phyloP scores from a whole-genome alignment of 78 protist genomes.

The Dictyostelium citrinum region DNA sequence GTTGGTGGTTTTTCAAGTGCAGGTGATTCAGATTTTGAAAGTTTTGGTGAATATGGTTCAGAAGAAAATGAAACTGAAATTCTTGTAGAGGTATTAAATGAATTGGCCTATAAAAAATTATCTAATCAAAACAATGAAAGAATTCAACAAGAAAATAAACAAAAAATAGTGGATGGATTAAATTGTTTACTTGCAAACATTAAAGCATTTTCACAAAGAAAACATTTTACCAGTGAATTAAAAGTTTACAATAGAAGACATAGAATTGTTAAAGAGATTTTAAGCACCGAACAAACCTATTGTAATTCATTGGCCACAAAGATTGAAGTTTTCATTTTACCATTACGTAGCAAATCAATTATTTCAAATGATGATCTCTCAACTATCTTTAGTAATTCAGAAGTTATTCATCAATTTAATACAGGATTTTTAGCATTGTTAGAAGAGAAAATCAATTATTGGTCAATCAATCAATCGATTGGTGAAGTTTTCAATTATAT shows the following conservation, averaged over 20 bases:
- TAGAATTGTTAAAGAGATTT: constrained; percentile 34
- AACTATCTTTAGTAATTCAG: constrained; percentile 20
- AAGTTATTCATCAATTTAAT: constrained; percentile 24
- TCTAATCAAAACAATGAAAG: not conserved
- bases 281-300: constrained; percentile 48
- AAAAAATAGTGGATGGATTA: not conserved
- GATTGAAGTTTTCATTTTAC: constrained; percentile 11
- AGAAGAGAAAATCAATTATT: constrained; percentile 13
- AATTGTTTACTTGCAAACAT: not conserved
- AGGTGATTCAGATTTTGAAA: constrained; percentile 38
- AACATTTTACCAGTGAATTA: not conserved
- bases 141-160: not conserved
- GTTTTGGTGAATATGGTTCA: constrained; percentile 26
- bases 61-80: constrained; percentile 48
- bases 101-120: not conserved
- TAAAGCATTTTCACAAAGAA: constrained; percentile 24
- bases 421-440: not conserved
- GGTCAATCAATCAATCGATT: constrained; percentile 35
- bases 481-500: constrained; percentile 4
- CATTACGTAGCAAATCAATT: not conserved
- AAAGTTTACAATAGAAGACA: not conserved
- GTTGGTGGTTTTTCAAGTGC: not conserved
- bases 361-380: not conserved
- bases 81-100: constrained; percentile 23
- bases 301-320: not conserved